Evolutionary conservation across 192 early-diverging fungal species (phyloP), one percentile per base, ranked within the genome.

Genomic region (Geranomyces variabilis): DNA sequence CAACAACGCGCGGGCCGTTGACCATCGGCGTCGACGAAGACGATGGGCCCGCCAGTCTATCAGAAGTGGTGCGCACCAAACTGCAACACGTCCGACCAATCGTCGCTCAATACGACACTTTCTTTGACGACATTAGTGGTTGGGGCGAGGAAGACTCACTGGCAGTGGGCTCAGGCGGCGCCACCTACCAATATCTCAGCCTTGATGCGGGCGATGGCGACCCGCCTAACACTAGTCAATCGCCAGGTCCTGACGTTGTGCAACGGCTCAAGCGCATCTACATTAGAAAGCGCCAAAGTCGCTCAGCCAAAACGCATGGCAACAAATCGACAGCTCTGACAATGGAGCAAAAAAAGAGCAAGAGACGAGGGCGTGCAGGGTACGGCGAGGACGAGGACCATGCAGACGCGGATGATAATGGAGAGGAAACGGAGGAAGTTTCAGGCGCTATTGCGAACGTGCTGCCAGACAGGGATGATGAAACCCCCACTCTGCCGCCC

Each of bases 61-160:
- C 58, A 4, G 58, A 60, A 33, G 17, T 60, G 5, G 58, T 60
- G 8, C 58, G 58, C 17, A 17, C 24, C 2, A 53, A 53, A 17
- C n/a, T 26, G 24, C 36, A 41, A 10, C 51, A n/a, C 19, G 51
- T 53, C 7, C 4, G 51, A 15, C 51, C 51, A 15, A 7, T 17
- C 2, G 6, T 53, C 51, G 17, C 51, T 7, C 51, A 53, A 53
- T 53, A 53, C 51, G 58, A 60, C 17, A 60, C 58, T 1, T 60
- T 60, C 58, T 60, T 60, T 29, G 58, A 60, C 28, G 58, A 60
- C 28, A 60, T 60, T 29, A 60, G 58, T 26, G 58, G 58, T 29
- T 60, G 58, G 58, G 58, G 31, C 4, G 58, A 60, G 31, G 58
- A 60, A 6, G 58, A 26, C 7, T 17, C 58, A 1, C 17, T 33